Evolutionary conservation across 1,139 yeast species (phyloP).

Genomic region (Suhomyces bribrorum): DNA sequence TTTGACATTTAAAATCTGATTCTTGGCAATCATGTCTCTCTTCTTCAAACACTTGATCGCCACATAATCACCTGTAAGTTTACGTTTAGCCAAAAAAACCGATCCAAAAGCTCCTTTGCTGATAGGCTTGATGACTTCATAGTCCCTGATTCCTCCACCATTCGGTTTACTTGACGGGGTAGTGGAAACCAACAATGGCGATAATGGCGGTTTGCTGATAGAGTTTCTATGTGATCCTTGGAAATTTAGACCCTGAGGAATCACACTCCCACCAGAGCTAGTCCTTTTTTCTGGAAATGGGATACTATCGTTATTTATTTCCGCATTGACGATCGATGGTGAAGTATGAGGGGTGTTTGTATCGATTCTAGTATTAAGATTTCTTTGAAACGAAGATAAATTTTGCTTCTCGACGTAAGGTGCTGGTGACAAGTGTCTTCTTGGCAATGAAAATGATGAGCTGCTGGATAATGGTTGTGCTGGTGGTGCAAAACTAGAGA

Average conservation of each 20-base stretch:
- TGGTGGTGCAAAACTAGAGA: slow-evolving; percentile 12
- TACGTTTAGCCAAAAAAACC: slow-evolving; percentile 81
- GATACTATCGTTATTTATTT: slow-evolving; percentile 11
- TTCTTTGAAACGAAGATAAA: slow-evolving; percentile 58
- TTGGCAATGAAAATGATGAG: slow-evolving; percentile 49
- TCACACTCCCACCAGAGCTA: slow-evolving; percentile 18
- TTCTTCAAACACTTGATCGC: slow-evolving; percentile 95
- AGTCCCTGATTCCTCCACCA: slow-evolving; percentile 70
- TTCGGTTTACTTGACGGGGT: slow-evolving; percentile 49
- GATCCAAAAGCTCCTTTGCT: slow-evolving; percentile 98
- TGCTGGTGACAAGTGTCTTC: slow-evolving; percentile 57
- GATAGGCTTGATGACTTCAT: slow-evolving; percentile 87
- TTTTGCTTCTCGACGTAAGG: slow-evolving; percentile 49
- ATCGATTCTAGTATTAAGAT: slow-evolving; percentile 30
- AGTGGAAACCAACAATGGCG: slow-evolving; percentile 76
- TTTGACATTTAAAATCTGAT: slow-evolving; percentile 91
- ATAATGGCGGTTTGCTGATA: slow-evolving; percentile 60
- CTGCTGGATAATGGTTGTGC: slow-evolving; percentile 23
- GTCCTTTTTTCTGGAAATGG: slow-evolving; percentile 18
- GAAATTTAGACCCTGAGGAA: slow-evolving; percentile 9
- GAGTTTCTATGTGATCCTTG: slow-evolving; percentile 14
- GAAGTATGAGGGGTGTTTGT: slow-evolving; percentile 47
- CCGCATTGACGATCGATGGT: slow-evolving; percentile 30
- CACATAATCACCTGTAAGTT: slow-evolving; percentile 88
- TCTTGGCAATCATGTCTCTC: slow-evolving; percentile 94